Evolutionary conservation across 108 stramenopile species (phyloP).

Genomic region (Conticribra weissflogii): DNA sequence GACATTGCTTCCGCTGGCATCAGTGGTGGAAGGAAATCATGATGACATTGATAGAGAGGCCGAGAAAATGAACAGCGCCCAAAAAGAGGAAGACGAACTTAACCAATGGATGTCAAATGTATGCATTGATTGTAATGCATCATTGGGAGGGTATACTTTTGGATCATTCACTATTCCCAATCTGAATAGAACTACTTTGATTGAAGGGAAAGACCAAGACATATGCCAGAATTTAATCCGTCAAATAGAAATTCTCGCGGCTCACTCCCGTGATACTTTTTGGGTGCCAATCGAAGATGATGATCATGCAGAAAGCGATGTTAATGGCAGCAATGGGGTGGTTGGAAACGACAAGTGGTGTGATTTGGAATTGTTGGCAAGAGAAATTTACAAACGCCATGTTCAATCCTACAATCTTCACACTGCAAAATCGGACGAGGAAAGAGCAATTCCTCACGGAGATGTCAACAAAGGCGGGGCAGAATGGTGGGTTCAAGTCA

Average conservation of each 20-base stretch:
- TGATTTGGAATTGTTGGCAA: constrained; percentile 67
- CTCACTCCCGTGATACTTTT: constrained; percentile 69
- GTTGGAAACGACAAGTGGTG: constrained; percentile 21
- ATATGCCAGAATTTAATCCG: constrained; percentile 34
- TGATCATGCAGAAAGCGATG: not conserved
- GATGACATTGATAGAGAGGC: not conserved
- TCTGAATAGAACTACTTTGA: not conserved
- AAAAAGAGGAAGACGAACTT: not conserved
- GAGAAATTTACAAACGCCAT: constrained; percentile 62
- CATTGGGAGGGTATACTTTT: constrained; percentile 25
- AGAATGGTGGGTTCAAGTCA: constrained; percentile 91
- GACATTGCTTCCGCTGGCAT: not conserved
- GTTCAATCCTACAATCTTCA: constrained; percentile 37
- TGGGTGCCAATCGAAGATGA: constrained; percentile 55
- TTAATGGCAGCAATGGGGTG: no score
- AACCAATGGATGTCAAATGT: not conserved
- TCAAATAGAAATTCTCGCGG: constrained; percentile 62
- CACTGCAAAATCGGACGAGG: no score
- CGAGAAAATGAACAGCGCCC: not conserved
- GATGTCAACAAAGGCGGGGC: constrained; percentile 44
- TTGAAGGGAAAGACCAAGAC: not conserved
- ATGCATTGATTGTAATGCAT: constrained; percentile 36
- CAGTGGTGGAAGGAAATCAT: not conserved
- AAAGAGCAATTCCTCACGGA: no score
- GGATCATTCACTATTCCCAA: constrained; percentile 18